phyloP scores from a whole-genome alignment of 2,329 filamentous ascomycete genomes.

The Colletotrichum paranaense region DNA sequence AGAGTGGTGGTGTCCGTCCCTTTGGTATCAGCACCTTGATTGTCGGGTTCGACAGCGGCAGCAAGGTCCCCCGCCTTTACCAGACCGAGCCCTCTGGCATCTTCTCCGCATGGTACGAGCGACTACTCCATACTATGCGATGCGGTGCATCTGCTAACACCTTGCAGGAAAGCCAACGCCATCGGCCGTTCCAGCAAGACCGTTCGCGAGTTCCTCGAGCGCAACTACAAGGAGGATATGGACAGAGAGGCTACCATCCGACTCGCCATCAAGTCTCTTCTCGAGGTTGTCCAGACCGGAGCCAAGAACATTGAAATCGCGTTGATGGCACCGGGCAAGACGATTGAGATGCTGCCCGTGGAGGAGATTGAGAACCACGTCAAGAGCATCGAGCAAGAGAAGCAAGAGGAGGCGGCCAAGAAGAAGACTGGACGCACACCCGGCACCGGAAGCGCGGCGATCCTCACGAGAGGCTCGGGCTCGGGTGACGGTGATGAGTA shows the following conservation, averaged over 20 bases:
- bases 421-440: constrained; percentile 87
- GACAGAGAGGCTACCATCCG: constrained; percentile 96
- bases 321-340: constrained; percentile 93
- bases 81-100: constrained; percentile 99
- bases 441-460: constrained; percentile 77
- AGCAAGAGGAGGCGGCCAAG: constrained; percentile 97
- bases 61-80: constrained; percentile 89
- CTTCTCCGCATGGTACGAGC: constrained; percentile 89
- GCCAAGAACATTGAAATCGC: constrained; percentile 99
- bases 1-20: constrained; percentile 97
- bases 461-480: constrained; percentile 73
- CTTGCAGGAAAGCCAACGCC: constrained; percentile 93
- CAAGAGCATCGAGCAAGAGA: constrained; percentile 99
- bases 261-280: constrained; percentile 95
- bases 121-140: not conserved
- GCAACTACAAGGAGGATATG: constrained; percentile 99
- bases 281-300: constrained; percentile 98
- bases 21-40: constrained; percentile 95
- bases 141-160: not conserved
- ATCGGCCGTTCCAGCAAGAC: constrained; percentile 99
- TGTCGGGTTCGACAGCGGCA: constrained; percentile 97
- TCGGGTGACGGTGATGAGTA: constrained; percentile 47
- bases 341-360: constrained; percentile 91
- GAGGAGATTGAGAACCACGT: constrained; percentile 98
- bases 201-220: constrained; percentile 96